A percentile compares a stretch with the other conserved stretches of the same genome.
Conservation (phyloP, 164 flowering plant species). For the Tetracentron sinense region DNA sequence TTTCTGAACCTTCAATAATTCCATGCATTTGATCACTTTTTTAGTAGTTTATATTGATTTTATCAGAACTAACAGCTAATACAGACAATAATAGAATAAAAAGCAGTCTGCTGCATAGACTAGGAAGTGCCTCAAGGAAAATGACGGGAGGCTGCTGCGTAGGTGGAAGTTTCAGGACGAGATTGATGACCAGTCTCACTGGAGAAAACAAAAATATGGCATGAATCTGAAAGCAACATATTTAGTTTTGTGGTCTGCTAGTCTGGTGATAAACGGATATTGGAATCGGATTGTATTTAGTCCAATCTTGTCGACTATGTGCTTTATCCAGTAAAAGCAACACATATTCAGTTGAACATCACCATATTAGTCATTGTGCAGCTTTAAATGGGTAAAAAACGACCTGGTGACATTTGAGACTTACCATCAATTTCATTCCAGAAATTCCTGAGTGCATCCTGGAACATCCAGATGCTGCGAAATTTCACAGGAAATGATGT, state of each 20-base stretch:
- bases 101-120: too few relatives aligned
- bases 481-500: slow-evolving; percentile 31
- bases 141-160: slow-evolving; percentile 21
- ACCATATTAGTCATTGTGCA: neutral
- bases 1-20: too few relatives aligned
- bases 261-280: slow-evolving; percentile 12
- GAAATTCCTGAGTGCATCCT: slow-evolving; percentile 17
- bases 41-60: too few relatives aligned
- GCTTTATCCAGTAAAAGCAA: slow-evolving; percentile 18
- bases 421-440: slow-evolving; percentile 23
- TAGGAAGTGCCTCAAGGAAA: too few relatives aligned
- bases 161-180: slow-evolving; percentile 33
- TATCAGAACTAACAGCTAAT: too few relatives aligned
- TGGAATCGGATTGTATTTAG: slow-evolving; percentile 5
- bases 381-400: neutral
- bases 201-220: slow-evolving; percentile 36
- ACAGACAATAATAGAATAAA: too few relatives aligned
- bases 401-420: neutral
- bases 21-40: too few relatives aligned
- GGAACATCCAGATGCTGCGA: slow-evolving; percentile 2
- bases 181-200: slow-evolving; percentile 39
- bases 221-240: slow-evolving; percentile 25
- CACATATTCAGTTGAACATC: neutral
- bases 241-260: slow-evolving; percentile 13
- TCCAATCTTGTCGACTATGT: slow-evolving; percentile 20